Evolutionary conservation across 2,329 filamentous ascomycete genomes (phyloP).

Genomic region (Xylariaceae sp.): DNA sequence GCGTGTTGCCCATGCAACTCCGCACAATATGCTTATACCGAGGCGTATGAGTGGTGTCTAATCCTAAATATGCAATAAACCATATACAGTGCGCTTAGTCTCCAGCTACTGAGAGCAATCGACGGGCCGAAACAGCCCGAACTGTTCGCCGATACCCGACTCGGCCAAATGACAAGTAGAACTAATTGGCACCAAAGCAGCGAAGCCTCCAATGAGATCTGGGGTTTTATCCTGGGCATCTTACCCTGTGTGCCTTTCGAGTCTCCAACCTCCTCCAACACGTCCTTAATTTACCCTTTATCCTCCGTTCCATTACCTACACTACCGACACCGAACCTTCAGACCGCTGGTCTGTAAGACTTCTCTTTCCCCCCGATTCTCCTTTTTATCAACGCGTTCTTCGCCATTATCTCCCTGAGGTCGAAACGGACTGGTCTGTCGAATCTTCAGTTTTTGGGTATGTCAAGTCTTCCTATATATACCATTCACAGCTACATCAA

Average conservation of each 20-base stretch:
- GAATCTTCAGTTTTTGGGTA: slow-evolving; percentile 18
- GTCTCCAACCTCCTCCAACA: slow-evolving; percentile 4
- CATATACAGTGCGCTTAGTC: no score
- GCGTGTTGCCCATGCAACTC: no score
- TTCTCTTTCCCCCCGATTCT: slow-evolving; percentile 13
- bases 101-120: not conserved
- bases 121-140: not conserved
- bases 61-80: not conserved
- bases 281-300: slow-evolving; percentile 4
- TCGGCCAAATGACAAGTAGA: not conserved
- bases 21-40: no score
- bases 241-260: slow-evolving; percentile 6
- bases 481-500: not conserved
- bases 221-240: not conserved
- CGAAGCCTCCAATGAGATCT: not conserved
- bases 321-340: slow-evolving; percentile 7
- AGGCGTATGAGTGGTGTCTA: no score
- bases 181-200: not conserved
- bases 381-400: slow-evolving; percentile 13
- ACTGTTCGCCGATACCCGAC: not conserved
- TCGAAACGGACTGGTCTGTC: slow-evolving; percentile 19
- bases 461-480: not conserved
- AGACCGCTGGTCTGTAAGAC: slow-evolving; percentile 17
- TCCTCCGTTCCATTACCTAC: slow-evolving; percentile 1
- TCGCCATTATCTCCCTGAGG: slow-evolving; percentile 8